Base-by-base conservation (phyloP, 2,329 filamentous ascomycete genomes). In the Penicillium fuscoglaucum region DNA sequence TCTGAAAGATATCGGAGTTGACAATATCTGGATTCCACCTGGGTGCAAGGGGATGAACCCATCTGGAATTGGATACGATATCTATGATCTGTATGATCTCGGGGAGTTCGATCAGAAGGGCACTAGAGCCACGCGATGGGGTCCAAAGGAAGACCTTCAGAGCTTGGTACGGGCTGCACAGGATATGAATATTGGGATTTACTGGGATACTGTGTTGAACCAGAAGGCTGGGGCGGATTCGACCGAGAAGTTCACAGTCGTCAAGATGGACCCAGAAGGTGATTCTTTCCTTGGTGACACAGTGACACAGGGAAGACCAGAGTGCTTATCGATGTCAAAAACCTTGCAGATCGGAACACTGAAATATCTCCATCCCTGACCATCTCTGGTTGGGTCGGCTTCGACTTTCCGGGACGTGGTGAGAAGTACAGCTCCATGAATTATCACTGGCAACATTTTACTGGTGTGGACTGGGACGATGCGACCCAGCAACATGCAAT, bases 81-180 rank as follows among this genome's bases (percentile, higher is more conserved):
- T 85, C 60, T 90, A 90, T 68, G 88, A 90, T 69, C 74, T 90
- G 29, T 89, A 87, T 65, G 87, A 89, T 61, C 72, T 89, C 2
- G 88, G 88, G 35, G 88, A 90, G 68, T 90, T 90, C 64, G 82
- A 89, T 24, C 87, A 90, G 68, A 90, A 90, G 70, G 86, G 85
- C 24, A 71, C 77, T 0, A 74, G 74, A 12, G 75, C 77, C 3
- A 90, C 88, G 1, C 90, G 90, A 77, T 91, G 87, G 87, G 88
- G 88, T 1, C 76, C 78, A 0, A 86, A 85, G 67, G 80, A 84
- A 48, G 86, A 90, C 54, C 74, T 90, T 13, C 62, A 82, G 1
- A 75, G 77, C n/a, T 72, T 90, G 46, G 74, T 77, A 4, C 72
- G 78, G n/a, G 72, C 75, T 8, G 86, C 86, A 0, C 78, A 82